Conservation (phyloP, 768 basidiomycete genomes). For the Leccinellum albellum region DNA sequence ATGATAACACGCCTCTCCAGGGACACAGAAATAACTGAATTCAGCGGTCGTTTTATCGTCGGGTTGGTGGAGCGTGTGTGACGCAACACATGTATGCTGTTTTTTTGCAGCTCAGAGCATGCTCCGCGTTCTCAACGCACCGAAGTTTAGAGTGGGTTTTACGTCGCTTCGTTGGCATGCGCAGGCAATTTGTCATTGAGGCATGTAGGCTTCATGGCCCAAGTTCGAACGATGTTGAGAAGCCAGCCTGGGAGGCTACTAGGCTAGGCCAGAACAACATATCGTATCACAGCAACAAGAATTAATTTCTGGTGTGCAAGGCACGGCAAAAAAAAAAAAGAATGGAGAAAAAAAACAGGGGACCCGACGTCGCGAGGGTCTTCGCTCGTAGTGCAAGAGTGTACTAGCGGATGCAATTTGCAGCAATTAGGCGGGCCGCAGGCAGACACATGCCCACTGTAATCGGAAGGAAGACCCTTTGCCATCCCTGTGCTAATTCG, state of each 20-base stretch:
- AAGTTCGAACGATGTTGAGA: constrained; percentile 2
- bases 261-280: constrained; percentile 7
- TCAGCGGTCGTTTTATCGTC: constrained; percentile 1
- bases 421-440: constrained; percentile 25
- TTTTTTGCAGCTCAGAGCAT: constrained; percentile 16
- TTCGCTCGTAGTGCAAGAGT: constrained; percentile 21
- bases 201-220: constrained; percentile 3
- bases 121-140: constrained; percentile 20
- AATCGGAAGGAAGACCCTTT: constrained; percentile 22
- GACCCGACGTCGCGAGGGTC: constrained; percentile 3
- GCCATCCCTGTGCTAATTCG: constrained; percentile 16
- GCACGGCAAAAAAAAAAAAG: constrained; percentile 7
- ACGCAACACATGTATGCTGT: background rate
- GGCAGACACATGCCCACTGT: constrained; percentile 26
- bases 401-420: constrained; percentile 24
- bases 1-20: constrained; percentile 9
- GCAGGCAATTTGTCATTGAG: background rate
- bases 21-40: constrained; percentile 6
- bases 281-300: background rate
- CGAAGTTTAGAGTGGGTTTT: background rate
- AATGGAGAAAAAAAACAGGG: background rate
- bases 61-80: background rate
- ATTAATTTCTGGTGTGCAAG: constrained; percentile 16
- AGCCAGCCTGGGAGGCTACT: constrained; percentile 3
- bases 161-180: background rate